Conservation (phyloP, 2,329 filamentous ascomycete species). For the Xylogone sp. region DNA sequence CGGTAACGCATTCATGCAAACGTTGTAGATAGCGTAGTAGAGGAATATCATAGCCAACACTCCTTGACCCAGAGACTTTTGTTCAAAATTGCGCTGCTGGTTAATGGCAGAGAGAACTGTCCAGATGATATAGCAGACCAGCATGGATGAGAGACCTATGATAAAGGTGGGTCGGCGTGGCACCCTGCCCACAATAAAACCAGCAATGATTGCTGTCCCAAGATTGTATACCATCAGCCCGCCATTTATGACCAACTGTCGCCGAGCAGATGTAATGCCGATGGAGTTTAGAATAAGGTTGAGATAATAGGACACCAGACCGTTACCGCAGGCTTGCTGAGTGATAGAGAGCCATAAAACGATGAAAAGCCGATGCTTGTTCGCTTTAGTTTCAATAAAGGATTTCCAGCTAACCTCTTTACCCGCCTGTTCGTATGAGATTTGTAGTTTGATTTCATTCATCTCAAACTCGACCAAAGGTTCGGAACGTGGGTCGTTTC, state of each 20-base stretch:
- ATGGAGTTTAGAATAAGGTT: conserved; percentile 22
- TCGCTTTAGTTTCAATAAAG: conserved; percentile 17
- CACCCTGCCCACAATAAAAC: no score
- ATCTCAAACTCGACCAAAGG: conserved; percentile 42
- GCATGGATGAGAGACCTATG: conserved; percentile 15
- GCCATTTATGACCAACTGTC: conserved; percentile 27
- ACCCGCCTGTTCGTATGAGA: conserved; percentile 37
- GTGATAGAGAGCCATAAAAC: conserved; percentile 3
- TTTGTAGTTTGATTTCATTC: conserved; percentile 44
- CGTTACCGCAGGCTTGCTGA: conserved; percentile 11
- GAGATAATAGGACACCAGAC: conserved; percentile 32
- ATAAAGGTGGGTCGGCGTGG: conserved; percentile 20
- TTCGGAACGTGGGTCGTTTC: conserved; percentile 31
- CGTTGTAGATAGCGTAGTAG: conserved; percentile 40
- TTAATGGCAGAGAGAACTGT: conserved; percentile 37
- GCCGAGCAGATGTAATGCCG: conserved; percentile 13
- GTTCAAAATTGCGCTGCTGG: neutral
- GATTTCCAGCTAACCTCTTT: conserved; percentile 32
- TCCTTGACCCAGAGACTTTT: conserved; percentile 41
- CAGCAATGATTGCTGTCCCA: no score
- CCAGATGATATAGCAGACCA: conserved; percentile 14
- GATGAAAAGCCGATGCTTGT: conserved; percentile 9
- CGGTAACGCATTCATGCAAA: conserved; percentile 30
- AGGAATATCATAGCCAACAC: conserved; percentile 58
- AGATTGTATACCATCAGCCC: conserved; percentile 28